phyloP scores from a whole-genome alignment of 2,329 filamentous ascomycete species.

The Ophioceras dolichostomum region DNA sequence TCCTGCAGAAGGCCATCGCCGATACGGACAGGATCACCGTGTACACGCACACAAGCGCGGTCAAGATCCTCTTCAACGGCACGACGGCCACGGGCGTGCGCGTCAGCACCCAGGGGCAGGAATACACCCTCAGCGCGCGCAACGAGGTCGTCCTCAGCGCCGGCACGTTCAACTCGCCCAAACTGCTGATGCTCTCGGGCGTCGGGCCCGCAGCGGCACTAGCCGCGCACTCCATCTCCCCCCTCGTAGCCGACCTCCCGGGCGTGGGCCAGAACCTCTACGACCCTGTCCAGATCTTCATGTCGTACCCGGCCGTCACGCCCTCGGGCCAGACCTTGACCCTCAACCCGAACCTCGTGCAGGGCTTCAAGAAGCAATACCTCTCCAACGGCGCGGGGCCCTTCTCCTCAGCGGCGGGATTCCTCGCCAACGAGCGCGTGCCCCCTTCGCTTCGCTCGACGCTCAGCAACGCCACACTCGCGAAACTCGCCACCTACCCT shows the following conservation, averaged over 20 bases:
- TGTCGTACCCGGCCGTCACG: not conserved
- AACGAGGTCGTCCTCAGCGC: conserved; percentile 29
- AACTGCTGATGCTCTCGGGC: conserved; percentile 31
- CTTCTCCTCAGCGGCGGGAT: not conserved
- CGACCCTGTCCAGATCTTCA: not conserved
- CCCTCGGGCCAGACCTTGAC: not conserved
- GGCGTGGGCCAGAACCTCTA: not conserved
- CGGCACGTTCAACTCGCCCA: conserved; percentile 27
- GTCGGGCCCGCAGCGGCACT: conserved; percentile 29
- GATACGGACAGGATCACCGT: conserved; percentile 22
- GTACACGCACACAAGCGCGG: conserved; percentile 25
- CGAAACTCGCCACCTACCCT: conserved; percentile 1
- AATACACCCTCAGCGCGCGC: conserved; percentile 11
- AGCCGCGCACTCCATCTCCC: conserved; percentile 18
- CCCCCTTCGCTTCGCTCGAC: not conserved
- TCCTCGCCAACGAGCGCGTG: not conserved
- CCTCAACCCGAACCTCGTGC: not conserved
- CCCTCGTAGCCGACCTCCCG: conserved; percentile 15
- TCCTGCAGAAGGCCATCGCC: conserved; percentile 14
- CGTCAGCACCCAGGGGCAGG: conserved; percentile 2
- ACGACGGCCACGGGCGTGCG: conserved; percentile 2
- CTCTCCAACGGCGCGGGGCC: not conserved
- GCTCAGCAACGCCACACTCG: not conserved
- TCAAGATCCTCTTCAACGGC: conserved; percentile 4
- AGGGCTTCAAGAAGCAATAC: not conserved